Evolutionary conservation across 768 basidiomycete species (phyloP), one percentile per base, ranked within the genome.

Genomic region (Russula abietina): DNA sequence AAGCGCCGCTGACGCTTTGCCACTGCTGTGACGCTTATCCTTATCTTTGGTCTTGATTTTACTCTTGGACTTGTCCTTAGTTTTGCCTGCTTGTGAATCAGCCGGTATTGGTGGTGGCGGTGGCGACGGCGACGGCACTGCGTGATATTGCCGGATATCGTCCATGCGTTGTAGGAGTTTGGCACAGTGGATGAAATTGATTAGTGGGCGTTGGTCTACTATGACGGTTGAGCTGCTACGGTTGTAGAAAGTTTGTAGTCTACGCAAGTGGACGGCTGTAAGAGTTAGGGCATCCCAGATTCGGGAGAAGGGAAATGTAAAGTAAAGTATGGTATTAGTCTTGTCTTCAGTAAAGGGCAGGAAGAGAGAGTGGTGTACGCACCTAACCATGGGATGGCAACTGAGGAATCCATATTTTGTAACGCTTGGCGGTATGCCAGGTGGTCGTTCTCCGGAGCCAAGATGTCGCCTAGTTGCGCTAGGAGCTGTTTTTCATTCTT

Each of bases 181-280:
- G 56, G 69, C 51, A 60, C 77, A 80, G 46, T 77, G 76, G 54
- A 71, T 62, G 55, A 78, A 80, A 68, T 80, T 79, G 71, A 81
- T 77, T 52, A 80, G 68, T 1, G 70, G 68, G 17, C 67, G 71
- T 24, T 75, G 73, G 39, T 76, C 73, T 30, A 54, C 26, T 19
- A 65, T 6, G 16, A 60, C 39, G 0, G 32, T 46, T 39, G 50
- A 17, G 32, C 22, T 54, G 11, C 12, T 46, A 16, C 46, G 26
- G 48, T 62, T 49, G 28, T 51, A 58, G 56, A 46, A 58, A 17
- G 46, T 19, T 30, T 52, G 39, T 2, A 66, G 48, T 38, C 49
- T 28, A n/a, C 41, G 60, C 19, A 62, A 67, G 61, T 80, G 78
- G 24, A 77, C 72, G 39, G 76, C 77, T 79, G 64, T 16, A 10